A percentile compares a stretch with the other conserved stretches of the same genome.
phyloP scores from a whole-genome alignment of 768 basidiomycete species.

The Boletus huronensis region DNA sequence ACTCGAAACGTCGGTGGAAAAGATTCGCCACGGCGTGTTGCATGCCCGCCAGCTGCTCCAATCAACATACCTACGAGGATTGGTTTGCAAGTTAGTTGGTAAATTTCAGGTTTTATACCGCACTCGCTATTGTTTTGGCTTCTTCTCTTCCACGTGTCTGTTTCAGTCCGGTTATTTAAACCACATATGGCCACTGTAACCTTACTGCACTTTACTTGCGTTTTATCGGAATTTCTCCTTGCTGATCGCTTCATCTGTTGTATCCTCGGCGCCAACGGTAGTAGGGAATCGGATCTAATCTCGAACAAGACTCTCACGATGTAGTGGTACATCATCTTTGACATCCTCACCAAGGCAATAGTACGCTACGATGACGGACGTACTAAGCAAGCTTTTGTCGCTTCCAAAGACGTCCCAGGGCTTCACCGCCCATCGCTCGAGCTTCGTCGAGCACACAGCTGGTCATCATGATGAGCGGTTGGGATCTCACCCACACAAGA shows the following conservation, averaged over 20 bases:
- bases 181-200: background rate
- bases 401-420: slow-evolving; percentile 51
- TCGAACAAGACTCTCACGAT: background rate
- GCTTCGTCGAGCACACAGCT: slow-evolving; percentile 31
- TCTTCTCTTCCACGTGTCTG: too few relatives aligned
- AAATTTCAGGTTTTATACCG: background rate
- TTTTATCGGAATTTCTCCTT: too few relatives aligned
- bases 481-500: slow-evolving; percentile 64
- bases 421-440: slow-evolving; percentile 42
- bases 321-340: background rate
- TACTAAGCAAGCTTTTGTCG: slow-evolving; percentile 39
- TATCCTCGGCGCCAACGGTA: background rate
- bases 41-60: background rate
- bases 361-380: slow-evolving; percentile 32
- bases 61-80: background rate
- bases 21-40: slow-evolving; percentile 3
- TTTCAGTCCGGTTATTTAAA: background rate
- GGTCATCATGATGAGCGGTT: slow-evolving; percentile 40
- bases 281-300: background rate
- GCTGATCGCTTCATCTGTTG: too few relatives aligned
- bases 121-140: background rate
- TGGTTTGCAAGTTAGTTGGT: background rate
- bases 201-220: background rate
- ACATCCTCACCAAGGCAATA: background rate
- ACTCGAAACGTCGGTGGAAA: background rate